Base-by-base conservation (phyloP, 1,284 basidiomycete species). In the Phellinidium pouzarii region DNA sequence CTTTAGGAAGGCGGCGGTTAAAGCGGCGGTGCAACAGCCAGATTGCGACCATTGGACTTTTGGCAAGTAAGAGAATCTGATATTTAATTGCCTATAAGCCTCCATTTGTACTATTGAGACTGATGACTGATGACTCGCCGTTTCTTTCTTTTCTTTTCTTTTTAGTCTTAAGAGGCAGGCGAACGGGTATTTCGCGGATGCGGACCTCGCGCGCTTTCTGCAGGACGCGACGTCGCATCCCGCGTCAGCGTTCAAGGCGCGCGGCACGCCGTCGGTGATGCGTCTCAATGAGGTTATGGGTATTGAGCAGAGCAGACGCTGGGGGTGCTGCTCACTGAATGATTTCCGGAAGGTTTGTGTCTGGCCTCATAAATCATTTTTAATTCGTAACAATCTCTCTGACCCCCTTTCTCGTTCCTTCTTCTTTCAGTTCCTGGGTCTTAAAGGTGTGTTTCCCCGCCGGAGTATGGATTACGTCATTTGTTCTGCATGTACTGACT, bases 251-350 rank as follows among this genome's bases (percentile, higher is more conserved):
- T 94, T 94, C 73, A 74, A 82, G 52, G 91, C 91, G 27, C 80
- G 86, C 27, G 80, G 85, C 8, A 87, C 84, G 1, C 91, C 91
- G 29, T 68, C 73, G 64, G 65, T 78, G 50, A 84, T 94, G 82
- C 80, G 79, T 50, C 66, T 91, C 23, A 79, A 91, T 57, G 90
- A 92, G 64, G 76, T 91, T 43, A 85, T 93, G 80, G 85, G 87
- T 47, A 89, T 92, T 54, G 80, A 87, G 60, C 76, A 85, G 58
- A 85, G 80, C 60, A 75, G 90, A 23, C 62, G 66, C n/a, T 93
- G 90, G 90, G 87, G 87, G 43, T 79, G 84, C 31, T 92, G 89
- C 64, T 84, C 86, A 3, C 65, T 94, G 59, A 94, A 94, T 61
- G 91, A 94, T 60, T 93, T 93, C 70, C 76, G 90, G 53, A 79